Base-by-base conservation (phyloP, 768 basidiomycete species). In the Rhizopogon salebrosus region DNA sequence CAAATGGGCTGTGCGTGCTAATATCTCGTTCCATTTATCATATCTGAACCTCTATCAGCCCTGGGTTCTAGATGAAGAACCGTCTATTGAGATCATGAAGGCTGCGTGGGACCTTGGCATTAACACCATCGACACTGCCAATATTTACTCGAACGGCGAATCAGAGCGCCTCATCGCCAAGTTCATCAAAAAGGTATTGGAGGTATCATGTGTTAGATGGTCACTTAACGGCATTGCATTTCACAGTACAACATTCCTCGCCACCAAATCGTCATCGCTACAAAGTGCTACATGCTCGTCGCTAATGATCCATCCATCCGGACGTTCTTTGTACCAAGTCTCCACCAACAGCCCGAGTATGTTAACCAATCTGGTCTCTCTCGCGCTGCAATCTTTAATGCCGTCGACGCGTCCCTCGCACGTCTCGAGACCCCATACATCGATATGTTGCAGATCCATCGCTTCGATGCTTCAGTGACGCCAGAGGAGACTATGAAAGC, bases 401-500 rank as follows among this genome's bases (percentile, higher is more conserved):
- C 63, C 0, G 68, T 66, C 29, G 68, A 71, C 0, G 73, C 69
- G 4, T 72, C 70, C 0, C 68, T 75, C 6, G 57, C 52, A 20
- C 70, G 73, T 3, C 60, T 75, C 20, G 54, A 63, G 20, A 75
- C 72, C 2, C 23, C 68, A 16, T 71, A 72, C 55, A 52, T 74
- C 40, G 73, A 74, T 45, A 61, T 74, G 5, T 65, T 80, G 37
- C 78, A 79, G 54, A 72, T 77, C 34, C 79, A 80, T 41, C 59
- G 70, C 14, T 75, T 67, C 36, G 78, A 78, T 49, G 34, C 58
- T 7, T 52, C 54, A 0, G 68, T 72, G 0, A 65, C 78, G 6
- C 52, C 66, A 0, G 72, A 72, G 43, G 77, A 79, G 60, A 80
- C 71, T 0, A 79, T 79, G 78, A 72, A 73, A 43, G 78, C 77